These are phyloP conservation scores for Mortierella sp. DNA, from an alignment of 371 early-diverging fungal genomes.

Conservation along the genomic window DNA sequence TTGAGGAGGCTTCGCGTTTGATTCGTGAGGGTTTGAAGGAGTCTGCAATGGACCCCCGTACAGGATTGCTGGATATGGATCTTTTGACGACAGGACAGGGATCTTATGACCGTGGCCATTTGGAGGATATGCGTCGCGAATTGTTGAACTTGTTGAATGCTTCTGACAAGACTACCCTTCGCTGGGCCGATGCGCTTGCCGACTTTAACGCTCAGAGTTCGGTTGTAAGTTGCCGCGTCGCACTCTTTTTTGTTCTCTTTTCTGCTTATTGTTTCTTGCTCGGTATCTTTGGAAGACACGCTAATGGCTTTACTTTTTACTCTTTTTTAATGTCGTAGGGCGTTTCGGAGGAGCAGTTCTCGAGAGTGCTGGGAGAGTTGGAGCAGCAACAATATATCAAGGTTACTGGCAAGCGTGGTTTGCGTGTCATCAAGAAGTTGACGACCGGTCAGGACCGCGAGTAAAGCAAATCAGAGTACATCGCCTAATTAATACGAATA, in stretches of 20 bases:
- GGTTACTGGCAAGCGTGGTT: conserved; percentile 51
- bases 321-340: conserved; percentile 19
- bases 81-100: conserved; percentile 92
- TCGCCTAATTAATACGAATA: background rate
- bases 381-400: conserved; percentile 57
- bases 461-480: conserved; percentile 2
- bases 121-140: conserved; percentile 65
- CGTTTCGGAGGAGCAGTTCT: conserved; percentile 49
- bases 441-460: conserved; percentile 40
- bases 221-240: conserved; percentile 61
- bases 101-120: conserved; percentile 66
- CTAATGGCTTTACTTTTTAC: background rate
- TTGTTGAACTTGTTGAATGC: conserved; percentile 59
- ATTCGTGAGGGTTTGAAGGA: conserved; percentile 95
- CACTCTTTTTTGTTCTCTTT: background rate
- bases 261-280: background rate
- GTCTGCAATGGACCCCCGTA: conserved; percentile 98
- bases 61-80: conserved; percentile 98
- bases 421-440: conserved; percentile 54
- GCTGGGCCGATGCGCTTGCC: conserved; percentile 59
- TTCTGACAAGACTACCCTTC: conserved; percentile 57
- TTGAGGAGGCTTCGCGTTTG: conserved; percentile 87
- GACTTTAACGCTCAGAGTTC: conserved; percentile 68
- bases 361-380: conserved; percentile 45
- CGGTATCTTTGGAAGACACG: background rate